Evolutionary conservation across 768 basidiomycete species (phyloP).

Genomic region (Grammothele lineata): DNA sequence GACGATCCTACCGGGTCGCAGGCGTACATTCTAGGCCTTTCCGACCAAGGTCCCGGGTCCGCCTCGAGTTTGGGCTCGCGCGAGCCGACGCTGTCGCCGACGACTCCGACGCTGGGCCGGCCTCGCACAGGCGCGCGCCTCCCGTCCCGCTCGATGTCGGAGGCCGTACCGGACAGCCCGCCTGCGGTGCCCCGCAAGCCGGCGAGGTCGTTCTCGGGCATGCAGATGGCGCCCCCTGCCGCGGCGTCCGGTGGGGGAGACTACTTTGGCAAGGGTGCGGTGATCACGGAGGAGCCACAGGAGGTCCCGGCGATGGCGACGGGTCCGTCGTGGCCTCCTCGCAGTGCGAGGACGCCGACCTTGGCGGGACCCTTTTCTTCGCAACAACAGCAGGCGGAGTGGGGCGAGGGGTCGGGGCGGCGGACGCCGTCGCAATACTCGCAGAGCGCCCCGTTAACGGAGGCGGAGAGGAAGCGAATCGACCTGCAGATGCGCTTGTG

Average conservation of each 20-base stretch:
- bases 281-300: slow-evolving; percentile 21
- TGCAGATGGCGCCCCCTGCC: not conserved
- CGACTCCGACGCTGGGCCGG: slow-evolving; percentile 1
- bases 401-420: slow-evolving; percentile 5
- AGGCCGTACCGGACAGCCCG: slow-evolving; percentile 3
- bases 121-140: slow-evolving; percentile 2
- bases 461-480: slow-evolving; percentile 49
- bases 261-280: slow-evolving; percentile 12
- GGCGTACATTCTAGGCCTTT: slow-evolving; percentile 1
- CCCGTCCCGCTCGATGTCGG: slow-evolving; percentile 14
- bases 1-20: slow-evolving; percentile 59
- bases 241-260: not conserved
- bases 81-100: not conserved
- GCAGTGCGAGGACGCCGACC: too few relatives aligned
- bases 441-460: slow-evolving; percentile 30
- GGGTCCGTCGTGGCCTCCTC: not conserved
- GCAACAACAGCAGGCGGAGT: slow-evolving; percentile 1
- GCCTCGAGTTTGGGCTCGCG: not conserved
- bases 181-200: slow-evolving; percentile 1
- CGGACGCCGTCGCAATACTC: slow-evolving; percentile 3
- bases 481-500: slow-evolving; percentile 65
- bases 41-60: not conserved
- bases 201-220: slow-evolving; percentile 13
- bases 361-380: slow-evolving; percentile 2
- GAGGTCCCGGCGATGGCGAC: slow-evolving; percentile 9